phyloP scores from a whole-genome alignment of 2,329 filamentous ascomycete genomes.

The Cladosporium sp. region DNA sequence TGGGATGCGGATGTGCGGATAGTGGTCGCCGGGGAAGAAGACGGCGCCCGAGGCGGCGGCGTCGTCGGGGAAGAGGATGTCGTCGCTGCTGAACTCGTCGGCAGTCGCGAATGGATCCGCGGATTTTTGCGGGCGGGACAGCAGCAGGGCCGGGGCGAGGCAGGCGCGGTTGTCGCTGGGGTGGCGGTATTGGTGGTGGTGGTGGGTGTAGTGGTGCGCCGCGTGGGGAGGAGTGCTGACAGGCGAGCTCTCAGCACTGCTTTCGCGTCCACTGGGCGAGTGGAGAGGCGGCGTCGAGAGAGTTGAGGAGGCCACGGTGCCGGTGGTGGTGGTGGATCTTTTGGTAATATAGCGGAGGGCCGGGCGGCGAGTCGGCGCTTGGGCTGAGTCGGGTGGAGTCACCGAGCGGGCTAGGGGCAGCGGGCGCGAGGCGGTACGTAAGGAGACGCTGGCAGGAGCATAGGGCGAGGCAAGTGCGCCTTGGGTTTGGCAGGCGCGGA shows the following conservation, averaged over 20 bases:
- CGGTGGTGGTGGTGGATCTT: conserved; percentile 7
- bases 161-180: conserved; percentile 11
- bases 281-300: conserved; percentile 18
- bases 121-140: conserved; percentile 16
- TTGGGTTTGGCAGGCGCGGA: too few species aligned
- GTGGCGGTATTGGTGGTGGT: neutral
- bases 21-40: neutral
- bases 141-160: conserved; percentile 11
- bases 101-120: conserved; percentile 14
- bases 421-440: neutral
- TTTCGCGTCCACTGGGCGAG: conserved; percentile 16
- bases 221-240: conserved; percentile 21
- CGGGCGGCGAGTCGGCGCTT: conserved; percentile 5
- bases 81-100: conserved; percentile 26
- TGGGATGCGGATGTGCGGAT: neutral
- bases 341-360: conserved; percentile 12
- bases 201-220: conserved; percentile 7
- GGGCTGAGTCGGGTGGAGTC: conserved; percentile 10
- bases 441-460: too few species aligned
- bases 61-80: conserved; percentile 26
- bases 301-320: conserved; percentile 17
- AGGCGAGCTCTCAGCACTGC: conserved; percentile 24
- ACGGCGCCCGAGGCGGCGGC: conserved; percentile 14
- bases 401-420: neutral
- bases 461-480: neutral